A percentile compares a stretch with the other conserved stretches of the same genome.
phyloP scores from a whole-genome alignment of 108 stramenopile genomes.

The Pinguiococcus pyrenoidosus region DNA sequence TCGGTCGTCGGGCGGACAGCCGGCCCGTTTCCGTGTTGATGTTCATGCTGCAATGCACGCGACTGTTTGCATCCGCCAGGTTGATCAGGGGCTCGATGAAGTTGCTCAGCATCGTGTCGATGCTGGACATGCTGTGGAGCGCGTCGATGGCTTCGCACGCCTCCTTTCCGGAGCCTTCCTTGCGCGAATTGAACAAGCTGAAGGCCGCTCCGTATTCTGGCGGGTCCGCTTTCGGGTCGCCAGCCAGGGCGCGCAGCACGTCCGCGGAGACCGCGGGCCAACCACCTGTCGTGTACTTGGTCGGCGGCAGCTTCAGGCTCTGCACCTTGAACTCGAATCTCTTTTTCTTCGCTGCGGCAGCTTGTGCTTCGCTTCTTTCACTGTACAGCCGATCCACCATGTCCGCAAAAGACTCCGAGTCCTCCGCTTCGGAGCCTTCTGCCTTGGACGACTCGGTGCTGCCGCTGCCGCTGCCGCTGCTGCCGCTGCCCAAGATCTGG shows the following conservation, averaged over 20 bases:
- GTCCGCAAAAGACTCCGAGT: too few relatives aligned
- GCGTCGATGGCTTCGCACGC: conserved; percentile 81
- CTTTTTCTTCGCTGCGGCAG: conserved; percentile 45
- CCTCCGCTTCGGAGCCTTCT: too few relatives aligned
- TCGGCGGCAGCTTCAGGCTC: conserved; percentile 58
- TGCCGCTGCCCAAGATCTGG: too few relatives aligned
- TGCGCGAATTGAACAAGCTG: too few relatives aligned
- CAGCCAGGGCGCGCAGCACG: conserved; percentile 62
- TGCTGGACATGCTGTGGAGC: conserved; percentile 67
- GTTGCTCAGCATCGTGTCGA: conserved; percentile 91
- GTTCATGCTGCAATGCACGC: conserved; percentile 90
- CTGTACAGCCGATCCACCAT: too few relatives aligned
- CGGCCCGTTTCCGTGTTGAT: conserved; percentile 98
- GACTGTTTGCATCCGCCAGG: conserved; percentile 65
- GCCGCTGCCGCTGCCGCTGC: too few relatives aligned
- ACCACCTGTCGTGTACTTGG: conserved; percentile 60
- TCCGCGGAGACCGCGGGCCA: conserved; percentile 70
- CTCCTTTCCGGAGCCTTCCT: too few relatives aligned
- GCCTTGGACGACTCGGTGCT: too few relatives aligned
- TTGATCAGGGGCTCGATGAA: conserved; percentile 48
- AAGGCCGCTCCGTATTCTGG: conserved; percentile 52
- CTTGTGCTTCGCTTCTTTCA: too few relatives aligned
- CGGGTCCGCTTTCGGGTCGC: conserved; percentile 63
- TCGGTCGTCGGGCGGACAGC: conserved; percentile 81
- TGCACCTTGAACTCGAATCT: conserved; percentile 56